These are phyloP conservation scores for Pseudodiploospora longispora DNA, from an alignment of 2,329 filamentous ascomycete species.

Conservation along the genomic window DNA sequence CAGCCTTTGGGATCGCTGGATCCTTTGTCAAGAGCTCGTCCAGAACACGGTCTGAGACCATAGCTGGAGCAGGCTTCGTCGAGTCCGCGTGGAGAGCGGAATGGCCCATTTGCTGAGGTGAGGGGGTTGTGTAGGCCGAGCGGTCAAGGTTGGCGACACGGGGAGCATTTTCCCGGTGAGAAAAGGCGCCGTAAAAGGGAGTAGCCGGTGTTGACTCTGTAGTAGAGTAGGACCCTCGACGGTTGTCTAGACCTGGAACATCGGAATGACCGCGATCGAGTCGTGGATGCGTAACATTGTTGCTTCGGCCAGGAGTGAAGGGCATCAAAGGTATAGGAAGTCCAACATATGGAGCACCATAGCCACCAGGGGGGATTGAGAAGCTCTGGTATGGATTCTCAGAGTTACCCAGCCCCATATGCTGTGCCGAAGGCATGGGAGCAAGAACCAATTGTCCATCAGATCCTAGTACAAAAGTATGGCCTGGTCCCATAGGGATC, in stretches of 20 bases:
- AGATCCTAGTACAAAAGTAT: conserved; percentile 29
- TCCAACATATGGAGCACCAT: conserved; percentile 28
- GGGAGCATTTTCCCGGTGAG: conserved; percentile 51
- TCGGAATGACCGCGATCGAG: conserved; percentile 42
- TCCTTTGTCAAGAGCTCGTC: conserved; percentile 63
- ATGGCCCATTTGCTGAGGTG: conserved; percentile 50
- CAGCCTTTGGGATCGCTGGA: conserved; percentile 78
- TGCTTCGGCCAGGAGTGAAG: conserved; percentile 44
- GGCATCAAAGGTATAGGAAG: conserved; percentile 35
- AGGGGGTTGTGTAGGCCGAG: conserved; percentile 58
- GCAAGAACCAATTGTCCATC: conserved; percentile 32
- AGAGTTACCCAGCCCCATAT: conserved; percentile 26
- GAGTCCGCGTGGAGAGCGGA: conserved; percentile 30
- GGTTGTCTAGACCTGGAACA: conserved; percentile 56
- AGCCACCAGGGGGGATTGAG: conserved; percentile 23
- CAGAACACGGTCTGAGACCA: conserved; percentile 41
- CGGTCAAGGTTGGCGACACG: conserved; percentile 52
- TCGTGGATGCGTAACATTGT: conserved; percentile 35
- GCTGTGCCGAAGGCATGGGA: conserved; percentile 25
- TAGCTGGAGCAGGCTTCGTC: conserved; percentile 32
- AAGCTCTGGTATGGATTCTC: conserved; percentile 27
- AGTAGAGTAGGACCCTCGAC: conserved; percentile 59
- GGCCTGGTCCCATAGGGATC: conserved; percentile 25
- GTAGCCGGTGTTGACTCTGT: conserved; percentile 59
- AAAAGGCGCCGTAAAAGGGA: conserved; percentile 52